Percentiles rank a stretch among this genome's conserved stretches.
Evolutionary conservation across 2,329 filamentous ascomycete species (phyloP).

Genomic region (Monosporascus sp.): DNA sequence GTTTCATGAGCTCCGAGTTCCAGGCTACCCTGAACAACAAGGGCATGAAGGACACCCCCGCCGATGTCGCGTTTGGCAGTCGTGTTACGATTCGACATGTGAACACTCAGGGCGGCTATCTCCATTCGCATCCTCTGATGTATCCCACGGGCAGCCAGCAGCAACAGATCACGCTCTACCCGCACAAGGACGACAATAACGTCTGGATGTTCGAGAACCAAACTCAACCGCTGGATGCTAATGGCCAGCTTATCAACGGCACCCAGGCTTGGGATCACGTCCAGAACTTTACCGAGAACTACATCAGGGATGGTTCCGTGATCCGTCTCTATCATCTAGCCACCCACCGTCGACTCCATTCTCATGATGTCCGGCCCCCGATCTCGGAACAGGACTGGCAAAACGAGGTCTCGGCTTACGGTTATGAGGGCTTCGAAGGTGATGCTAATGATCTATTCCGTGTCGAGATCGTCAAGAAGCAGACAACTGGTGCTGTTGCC

Average conservation of each 20-base stretch:
- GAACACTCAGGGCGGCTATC: conserved; percentile 95
- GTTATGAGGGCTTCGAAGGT: conserved; percentile 92
- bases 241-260: conserved; percentile 73
- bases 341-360: conserved; percentile 87
- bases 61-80: conserved; percentile 85
- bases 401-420: conserved; percentile 93
- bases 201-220: conserved; percentile 91
- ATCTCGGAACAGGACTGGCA: conserved; percentile 90
- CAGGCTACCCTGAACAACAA: conserved; percentile 96
- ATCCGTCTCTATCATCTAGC: conserved; percentile 78
- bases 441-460: conserved; percentile 96
- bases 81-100: conserved; percentile 82
- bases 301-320: conserved; percentile 73
- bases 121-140: conserved; percentile 96
- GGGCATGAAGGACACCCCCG: conserved; percentile 90
- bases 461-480: conserved; percentile 86
- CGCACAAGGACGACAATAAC: conserved; percentile 99
- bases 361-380: conserved; percentile 85
- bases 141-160: conserved; percentile 97
- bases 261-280: conserved; percentile 78
- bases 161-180: conserved; percentile 96
- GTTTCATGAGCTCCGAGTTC: conserved; percentile 99
- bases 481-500: conserved; percentile 72
- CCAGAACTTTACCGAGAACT: conserved; percentile 49
- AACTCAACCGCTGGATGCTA: conserved; percentile 76